A percentile compares a stretch with the other conserved stretches of the same genome.
phyloP scores from a whole-genome alignment of 352 stramenopile species.

The Phytopythium kandeliae region DNA sequence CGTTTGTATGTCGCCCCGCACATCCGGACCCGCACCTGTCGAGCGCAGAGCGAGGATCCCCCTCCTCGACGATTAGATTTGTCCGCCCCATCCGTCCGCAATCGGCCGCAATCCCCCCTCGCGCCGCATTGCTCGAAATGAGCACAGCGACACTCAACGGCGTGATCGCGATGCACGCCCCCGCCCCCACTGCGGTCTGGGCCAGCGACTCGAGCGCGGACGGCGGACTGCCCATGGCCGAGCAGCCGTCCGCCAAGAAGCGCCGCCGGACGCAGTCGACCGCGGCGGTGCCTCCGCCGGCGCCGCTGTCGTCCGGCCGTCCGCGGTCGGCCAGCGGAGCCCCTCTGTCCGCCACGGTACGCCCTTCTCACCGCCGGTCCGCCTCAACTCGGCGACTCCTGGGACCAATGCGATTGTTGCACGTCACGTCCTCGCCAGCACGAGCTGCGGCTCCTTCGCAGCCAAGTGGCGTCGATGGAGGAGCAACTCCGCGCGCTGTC shows the following conservation, averaged over 20 bases:
- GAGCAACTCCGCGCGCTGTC: slow-evolving; percentile 15
- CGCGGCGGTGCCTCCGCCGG: neutral
- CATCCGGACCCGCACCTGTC: no score
- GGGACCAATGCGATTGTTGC: neutral
- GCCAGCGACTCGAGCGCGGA: slow-evolving; percentile 1
- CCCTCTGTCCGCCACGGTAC: slow-evolving; percentile 1
- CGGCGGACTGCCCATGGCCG: neutral
- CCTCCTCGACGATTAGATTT: neutral
- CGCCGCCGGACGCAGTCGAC: neutral
- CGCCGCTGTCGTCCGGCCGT: neutral
- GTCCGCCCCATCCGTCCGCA: neutral
- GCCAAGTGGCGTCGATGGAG: slow-evolving; percentile 29
- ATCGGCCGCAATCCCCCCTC: no score
- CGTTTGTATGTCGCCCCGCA: neutral
- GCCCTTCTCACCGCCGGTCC: neutral
- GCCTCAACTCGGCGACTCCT: neutral
- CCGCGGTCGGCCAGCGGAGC: neutral
- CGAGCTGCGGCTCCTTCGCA: slow-evolving; percentile 26
- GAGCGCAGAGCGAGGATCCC: no score
- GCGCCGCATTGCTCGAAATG: neutral
- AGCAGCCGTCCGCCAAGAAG: slow-evolving; percentile 1
- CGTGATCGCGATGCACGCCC: neutral
- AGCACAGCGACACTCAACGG: neutral
- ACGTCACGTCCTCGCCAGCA: slow-evolving; percentile 2
- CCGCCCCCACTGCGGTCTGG: neutral